These are phyloP conservation scores for Citrullus colocynthis DNA, from an alignment of 306 rosid species.

Conservation along the genomic window DNA sequence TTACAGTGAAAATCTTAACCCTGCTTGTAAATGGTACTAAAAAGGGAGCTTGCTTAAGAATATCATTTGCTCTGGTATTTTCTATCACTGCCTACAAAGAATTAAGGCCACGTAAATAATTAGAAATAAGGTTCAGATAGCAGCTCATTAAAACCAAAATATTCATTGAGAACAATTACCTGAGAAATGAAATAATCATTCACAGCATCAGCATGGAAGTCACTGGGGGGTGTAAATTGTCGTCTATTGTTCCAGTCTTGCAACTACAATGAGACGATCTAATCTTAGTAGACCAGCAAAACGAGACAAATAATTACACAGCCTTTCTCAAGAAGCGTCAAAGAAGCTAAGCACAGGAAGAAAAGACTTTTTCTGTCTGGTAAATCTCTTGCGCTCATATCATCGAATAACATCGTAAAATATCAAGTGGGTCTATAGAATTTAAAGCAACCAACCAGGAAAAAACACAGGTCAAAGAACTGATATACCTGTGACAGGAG, in stretches of 20 bases:
- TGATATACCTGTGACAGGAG: slow-evolving; percentile 79
- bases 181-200: slow-evolving; percentile 92
- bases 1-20: slow-evolving; percentile 85
- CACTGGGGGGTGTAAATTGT: slow-evolving; percentile 71
- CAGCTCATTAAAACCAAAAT: slow-evolving; percentile 1
- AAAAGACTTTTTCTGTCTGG: background rate
- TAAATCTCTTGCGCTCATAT: slow-evolving; percentile 9
- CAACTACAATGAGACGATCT: slow-evolving; percentile 37
- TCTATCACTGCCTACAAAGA: slow-evolving; percentile 53
- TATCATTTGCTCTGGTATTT: slow-evolving; percentile 83
- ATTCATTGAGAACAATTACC: slow-evolving; percentile 35
- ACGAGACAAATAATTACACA: background rate
- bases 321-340: background rate
- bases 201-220: slow-evolving; percentile 94
- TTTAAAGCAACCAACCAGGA: background rate
- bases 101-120: slow-evolving; percentile 3
- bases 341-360: background rate
- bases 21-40: slow-evolving; percentile 97
- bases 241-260: slow-evolving; percentile 99
- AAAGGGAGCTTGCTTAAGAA: slow-evolving; percentile 86
- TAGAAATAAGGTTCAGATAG: background rate
- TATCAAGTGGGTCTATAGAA: slow-evolving; percentile 1
- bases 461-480: slow-evolving; percentile 4
- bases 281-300: slow-evolving; percentile 6
- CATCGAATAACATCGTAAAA: background rate